Conservation (phyloP, 2,329 filamentous ascomycete genomes). For the Blastomyces percursus region DNA sequence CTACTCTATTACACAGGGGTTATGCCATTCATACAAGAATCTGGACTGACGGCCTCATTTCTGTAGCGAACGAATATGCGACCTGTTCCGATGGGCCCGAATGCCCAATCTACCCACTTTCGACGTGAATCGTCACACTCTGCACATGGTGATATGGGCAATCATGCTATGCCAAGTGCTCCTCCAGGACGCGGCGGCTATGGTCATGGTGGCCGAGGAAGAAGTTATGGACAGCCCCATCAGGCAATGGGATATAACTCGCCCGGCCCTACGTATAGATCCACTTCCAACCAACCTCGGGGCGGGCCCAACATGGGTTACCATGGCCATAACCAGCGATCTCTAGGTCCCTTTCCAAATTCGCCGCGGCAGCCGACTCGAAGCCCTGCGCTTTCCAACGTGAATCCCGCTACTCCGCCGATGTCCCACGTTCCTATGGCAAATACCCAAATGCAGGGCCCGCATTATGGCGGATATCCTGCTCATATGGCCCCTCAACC, state of each 20-base stretch:
- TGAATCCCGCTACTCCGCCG: conserved; percentile 59
- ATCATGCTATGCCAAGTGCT: conserved; percentile 43
- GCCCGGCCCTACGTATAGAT: conserved; percentile 43
- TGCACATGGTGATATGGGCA: conserved; percentile 60
- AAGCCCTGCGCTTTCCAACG: conserved; percentile 55
- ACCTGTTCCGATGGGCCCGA: conserved; percentile 53
- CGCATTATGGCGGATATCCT: conserved; percentile 47
- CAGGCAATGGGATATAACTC: conserved; percentile 43
- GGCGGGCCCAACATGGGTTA: conserved; percentile 44
- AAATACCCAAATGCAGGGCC: conserved; percentile 52
- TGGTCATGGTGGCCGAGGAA: conserved; percentile 44
- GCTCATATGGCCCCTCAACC: conserved; percentile 49
- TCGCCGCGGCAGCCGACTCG: conserved; percentile 54
- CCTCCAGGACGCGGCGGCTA: conserved; percentile 45
- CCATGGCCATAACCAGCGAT: conserved; percentile 34
- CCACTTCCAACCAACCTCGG: conserved; percentile 41
- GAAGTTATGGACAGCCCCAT: conserved; percentile 46
- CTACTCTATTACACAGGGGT: neutral
- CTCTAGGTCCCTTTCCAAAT: conserved; percentile 44
- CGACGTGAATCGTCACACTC: conserved; percentile 82
- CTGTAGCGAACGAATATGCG: conserved; percentile 16
- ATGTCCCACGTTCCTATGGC: conserved; percentile 60
- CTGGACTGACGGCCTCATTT: conserved; percentile 9
- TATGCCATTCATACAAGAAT: neutral
- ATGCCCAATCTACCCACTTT: conserved; percentile 61